Evolutionary conservation across 2,329 filamentous ascomycete genomes (phyloP).

Genomic region (Sarocladium strictum): DNA sequence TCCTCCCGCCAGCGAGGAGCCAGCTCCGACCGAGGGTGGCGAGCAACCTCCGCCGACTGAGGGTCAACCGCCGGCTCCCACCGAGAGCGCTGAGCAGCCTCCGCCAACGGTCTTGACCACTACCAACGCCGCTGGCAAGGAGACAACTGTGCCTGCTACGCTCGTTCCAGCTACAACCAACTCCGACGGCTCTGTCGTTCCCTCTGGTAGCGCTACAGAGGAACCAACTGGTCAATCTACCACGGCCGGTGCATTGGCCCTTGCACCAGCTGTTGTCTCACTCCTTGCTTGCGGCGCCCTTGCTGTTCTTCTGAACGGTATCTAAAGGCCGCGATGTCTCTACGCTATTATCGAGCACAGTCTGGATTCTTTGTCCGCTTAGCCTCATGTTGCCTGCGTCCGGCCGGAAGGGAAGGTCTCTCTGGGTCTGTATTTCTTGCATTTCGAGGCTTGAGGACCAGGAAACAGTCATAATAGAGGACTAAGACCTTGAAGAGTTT

Average conservation of each 20-base stretch:
- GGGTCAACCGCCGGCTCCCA: neutral
- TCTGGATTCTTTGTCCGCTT: neutral
- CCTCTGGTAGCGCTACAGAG: neutral
- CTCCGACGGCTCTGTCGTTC: neutral
- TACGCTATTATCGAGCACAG: neutral
- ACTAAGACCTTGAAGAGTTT: neutral
- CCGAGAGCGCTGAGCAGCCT: neutral
- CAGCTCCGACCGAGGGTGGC: neutral
- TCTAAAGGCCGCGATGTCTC: neutral
- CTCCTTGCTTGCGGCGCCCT: neutral
- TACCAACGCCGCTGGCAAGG: conserved; percentile 10
- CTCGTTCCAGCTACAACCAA: conserved; percentile 1
- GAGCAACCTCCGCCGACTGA: conserved; percentile 7
- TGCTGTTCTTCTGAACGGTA: neutral
- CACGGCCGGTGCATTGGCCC: neutral
- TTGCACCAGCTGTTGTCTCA: neutral
- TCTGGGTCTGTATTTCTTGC: neutral
- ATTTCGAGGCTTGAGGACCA: neutral
- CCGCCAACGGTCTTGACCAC: neutral
- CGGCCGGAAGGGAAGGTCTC: neutral
- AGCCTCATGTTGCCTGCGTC: neutral
- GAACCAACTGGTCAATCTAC: neutral
- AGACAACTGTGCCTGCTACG: conserved; percentile 15
- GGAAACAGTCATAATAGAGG: neutral
- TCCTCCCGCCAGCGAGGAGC: neutral